phyloP scores from a whole-genome alignment of 2,329 filamentous ascomycete species.

The Phyllosticta ampelicida region DNA sequence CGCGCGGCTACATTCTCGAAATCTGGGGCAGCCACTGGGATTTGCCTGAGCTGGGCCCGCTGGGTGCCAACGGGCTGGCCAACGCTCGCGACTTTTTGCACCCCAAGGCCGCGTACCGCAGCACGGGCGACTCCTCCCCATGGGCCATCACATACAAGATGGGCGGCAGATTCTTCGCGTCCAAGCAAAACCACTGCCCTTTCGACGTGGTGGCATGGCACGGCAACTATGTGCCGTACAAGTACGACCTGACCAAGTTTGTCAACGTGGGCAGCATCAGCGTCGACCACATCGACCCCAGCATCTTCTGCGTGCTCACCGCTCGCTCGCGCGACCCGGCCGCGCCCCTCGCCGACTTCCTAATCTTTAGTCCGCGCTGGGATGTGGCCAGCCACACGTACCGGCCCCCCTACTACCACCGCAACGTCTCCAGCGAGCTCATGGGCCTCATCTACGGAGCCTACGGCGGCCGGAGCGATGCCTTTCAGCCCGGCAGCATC shows the following conservation, averaged over 20 bases:
- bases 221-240: constrained; percentile 64
- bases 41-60: constrained; percentile 28
- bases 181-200: constrained; percentile 57
- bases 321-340: constrained; percentile 46
- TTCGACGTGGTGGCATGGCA: constrained; percentile 77
- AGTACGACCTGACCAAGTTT: constrained; percentile 71
- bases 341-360: constrained; percentile 54
- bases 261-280: constrained; percentile 62
- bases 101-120: constrained; percentile 56
- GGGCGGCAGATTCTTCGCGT: constrained; percentile 55
- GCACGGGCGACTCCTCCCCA: constrained; percentile 27
- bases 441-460: constrained; percentile 53
- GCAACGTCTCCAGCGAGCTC: constrained; percentile 55
- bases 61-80: constrained; percentile 31
- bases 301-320: constrained; percentile 60
- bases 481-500: constrained; percentile 51
- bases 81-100: constrained; percentile 56
- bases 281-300: constrained; percentile 68
- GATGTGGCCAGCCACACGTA: constrained; percentile 51
- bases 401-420: constrained; percentile 53
- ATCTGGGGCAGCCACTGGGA: constrained; percentile 33
- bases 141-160: constrained; percentile 41
- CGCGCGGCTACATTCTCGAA: constrained; percentile 31
- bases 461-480: constrained; percentile 40
- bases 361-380: constrained; percentile 56